These are phyloP conservation scores for Suaeda aralocaspica DNA, from an alignment of 148 eudicot genomes.

Conservation along the genomic window DNA sequence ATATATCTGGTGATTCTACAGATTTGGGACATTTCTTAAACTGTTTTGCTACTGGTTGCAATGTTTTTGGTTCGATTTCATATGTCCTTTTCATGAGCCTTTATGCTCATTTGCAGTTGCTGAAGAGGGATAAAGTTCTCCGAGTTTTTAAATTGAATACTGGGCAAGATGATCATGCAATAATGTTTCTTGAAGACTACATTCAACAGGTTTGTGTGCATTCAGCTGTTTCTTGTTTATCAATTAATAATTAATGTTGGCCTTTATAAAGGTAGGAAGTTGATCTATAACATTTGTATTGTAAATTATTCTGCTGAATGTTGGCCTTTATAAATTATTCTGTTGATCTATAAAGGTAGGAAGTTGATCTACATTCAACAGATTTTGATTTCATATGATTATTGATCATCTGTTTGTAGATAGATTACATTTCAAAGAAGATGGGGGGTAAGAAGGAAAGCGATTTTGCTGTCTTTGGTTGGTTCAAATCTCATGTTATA, in stretches of 20 bases:
- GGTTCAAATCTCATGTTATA: slow-evolving; percentile 79
- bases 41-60: slow-evolving; percentile 1
- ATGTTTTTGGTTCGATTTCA: too few relatives aligned
- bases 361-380: too few relatives aligned
- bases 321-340: too few relatives aligned
- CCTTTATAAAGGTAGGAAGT: background rate
- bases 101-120: slow-evolving; percentile 39
- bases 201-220: slow-evolving; percentile 47
- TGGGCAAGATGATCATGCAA: slow-evolving; percentile 97
- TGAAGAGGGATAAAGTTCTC: slow-evolving; percentile 68
- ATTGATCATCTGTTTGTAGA: slow-evolving; percentile 38
- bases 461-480: slow-evolving; percentile 58
- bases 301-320: background rate
- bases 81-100: too few relatives aligned
- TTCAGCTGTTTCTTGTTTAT: background rate
- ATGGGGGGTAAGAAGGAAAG: slow-evolving; percentile 51
- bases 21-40: too few relatives aligned
- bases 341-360: too few relatives aligned
- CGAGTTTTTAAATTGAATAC: slow-evolving; percentile 83
- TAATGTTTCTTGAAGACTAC: slow-evolving; percentile 92
- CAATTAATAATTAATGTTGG: background rate
- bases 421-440: slow-evolving; percentile 54
- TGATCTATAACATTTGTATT: background rate
- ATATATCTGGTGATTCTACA: too few relatives aligned
- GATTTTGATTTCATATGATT: slow-evolving; percentile 13